Conservation (phyloP, 371 early-diverging fungal species). For the Gilbertella persicaria region DNA sequence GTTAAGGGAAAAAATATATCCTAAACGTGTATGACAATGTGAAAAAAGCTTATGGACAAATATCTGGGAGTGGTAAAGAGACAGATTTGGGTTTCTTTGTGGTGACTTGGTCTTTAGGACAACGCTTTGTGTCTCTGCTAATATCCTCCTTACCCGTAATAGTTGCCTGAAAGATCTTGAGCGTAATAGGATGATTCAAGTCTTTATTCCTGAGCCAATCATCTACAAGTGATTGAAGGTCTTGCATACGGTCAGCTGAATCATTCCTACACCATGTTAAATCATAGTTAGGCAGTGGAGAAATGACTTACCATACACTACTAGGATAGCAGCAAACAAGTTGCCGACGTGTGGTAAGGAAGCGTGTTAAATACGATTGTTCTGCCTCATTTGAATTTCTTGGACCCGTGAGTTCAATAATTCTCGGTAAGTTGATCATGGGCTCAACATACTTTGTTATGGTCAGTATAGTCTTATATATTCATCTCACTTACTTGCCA, state of each 20-base stretch:
- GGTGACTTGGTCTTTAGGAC: constrained; percentile 16
- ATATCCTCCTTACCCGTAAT: constrained; percentile 44
- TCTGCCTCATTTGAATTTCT: constrained; percentile 30
- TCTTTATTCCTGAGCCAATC: constrained; percentile 39
- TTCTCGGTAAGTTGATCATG: constrained; percentile 42
- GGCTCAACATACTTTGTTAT: constrained; percentile 46
- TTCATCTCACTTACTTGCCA: constrained; percentile 38
- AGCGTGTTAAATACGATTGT: constrained; percentile 38
- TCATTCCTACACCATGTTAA: constrained; percentile 32
- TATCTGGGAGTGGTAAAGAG: constrained; percentile 40
- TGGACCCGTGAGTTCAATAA: constrained; percentile 45
- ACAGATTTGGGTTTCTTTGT: constrained; percentile 16
- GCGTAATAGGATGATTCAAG: constrained; percentile 26
- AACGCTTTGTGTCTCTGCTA: constrained; percentile 25
- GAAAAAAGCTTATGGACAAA: constrained; percentile 22
- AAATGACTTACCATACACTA: constrained; percentile 35
- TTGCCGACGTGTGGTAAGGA: constrained; percentile 44
- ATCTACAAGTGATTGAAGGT: constrained; percentile 37
- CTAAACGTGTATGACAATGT: too few species aligned
- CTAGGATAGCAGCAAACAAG: constrained; percentile 51
- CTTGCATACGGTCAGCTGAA: constrained; percentile 44
- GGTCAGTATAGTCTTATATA: not conserved
- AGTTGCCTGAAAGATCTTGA: constrained; percentile 34
- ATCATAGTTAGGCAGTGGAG: not conserved
- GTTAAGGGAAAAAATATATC: too few species aligned